Evolutionary conservation across 2,329 filamentous ascomycete species (phyloP).

Genomic region (Pseudogymnoascus sp.): DNA sequence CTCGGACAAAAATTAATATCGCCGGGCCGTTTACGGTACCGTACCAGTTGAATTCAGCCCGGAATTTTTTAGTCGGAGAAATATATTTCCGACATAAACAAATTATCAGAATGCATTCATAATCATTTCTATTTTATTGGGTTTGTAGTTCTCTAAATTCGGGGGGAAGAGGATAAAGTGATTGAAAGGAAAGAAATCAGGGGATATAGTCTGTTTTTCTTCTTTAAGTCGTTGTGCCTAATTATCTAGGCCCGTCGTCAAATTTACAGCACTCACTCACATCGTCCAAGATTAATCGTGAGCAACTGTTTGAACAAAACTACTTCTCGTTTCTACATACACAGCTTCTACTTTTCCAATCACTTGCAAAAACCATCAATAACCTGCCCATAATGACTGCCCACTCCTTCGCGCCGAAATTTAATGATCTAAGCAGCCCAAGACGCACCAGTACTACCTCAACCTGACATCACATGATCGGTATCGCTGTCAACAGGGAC

Average conservation of each 20-base stretch:
- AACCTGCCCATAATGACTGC: background rate
- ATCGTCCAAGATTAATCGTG: background rate
- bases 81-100: background rate
- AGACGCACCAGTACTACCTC: background rate
- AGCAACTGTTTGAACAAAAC: slow-evolving; percentile 4
- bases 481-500: slow-evolving; percentile 27
- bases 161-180: too few species aligned
- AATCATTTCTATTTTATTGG: too few species aligned
- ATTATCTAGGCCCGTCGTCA: background rate
- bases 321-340: slow-evolving; percentile 2
- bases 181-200: too few species aligned
- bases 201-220: background rate
- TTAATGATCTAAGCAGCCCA: background rate
- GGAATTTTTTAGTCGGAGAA: background rate
- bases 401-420: slow-evolving; percentile 5
- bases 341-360: slow-evolving; percentile 4
- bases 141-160: too few species aligned
- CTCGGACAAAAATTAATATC: background rate
- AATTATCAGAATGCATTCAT: background rate
- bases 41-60: background rate
- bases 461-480: slow-evolving; percentile 4
- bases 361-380: slow-evolving; percentile 7
- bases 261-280: background rate
- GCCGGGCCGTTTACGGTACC: slow-evolving; percentile 1
- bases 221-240: too few species aligned